Evolutionary conservation across 805 yeast species (phyloP), one percentile per base, ranked within the genome.

Genomic region (Candida xyloterini): DNA sequence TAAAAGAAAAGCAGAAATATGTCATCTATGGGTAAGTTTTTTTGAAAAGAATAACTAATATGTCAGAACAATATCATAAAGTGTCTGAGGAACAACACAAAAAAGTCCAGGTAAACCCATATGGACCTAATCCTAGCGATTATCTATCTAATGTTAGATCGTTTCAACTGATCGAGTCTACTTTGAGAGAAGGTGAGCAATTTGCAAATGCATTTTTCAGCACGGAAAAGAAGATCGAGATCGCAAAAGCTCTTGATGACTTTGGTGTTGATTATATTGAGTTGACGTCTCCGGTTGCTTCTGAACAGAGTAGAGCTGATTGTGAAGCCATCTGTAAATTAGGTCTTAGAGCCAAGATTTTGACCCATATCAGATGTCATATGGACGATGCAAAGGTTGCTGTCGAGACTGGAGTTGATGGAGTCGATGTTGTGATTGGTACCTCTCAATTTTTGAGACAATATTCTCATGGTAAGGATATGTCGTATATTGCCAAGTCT

Each of bases 181-280:
- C 81, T 15, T 65, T 76, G 41, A 73, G 81, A 71, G 81, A 76
- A 57, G 81, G 81, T 55, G 81, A 76, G 58, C 81, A 76, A 57
- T 76, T 76, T 50, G 81, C 81, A 52, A 76, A 76, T 51, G 74
- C 81, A n/a, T 76, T 76, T 49, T 76, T 76, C 65, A 67, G 73
- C 34, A 65, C 78, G 30, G 80, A 76, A 40, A 74, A 66, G 60
- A 76, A 76, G 60, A 66, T 76, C 32, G 74, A 74, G 57, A 76
- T 76, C 28, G 81, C 81, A 46, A 76, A 72, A 59, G 81, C 81
- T 32, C 60, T 76, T 48, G 80, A 74, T 51, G 81, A 76, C 38
- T 76, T 76, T 51, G 81, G 81, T 23, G 80, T 75, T 23, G 81
- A 76, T 55, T 76, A 76, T 59, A 76, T 76, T 36, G 81, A 76